Conservation (phyloP, 108 stramenopile species). For the Hondaea fermentalgiana region DNA sequence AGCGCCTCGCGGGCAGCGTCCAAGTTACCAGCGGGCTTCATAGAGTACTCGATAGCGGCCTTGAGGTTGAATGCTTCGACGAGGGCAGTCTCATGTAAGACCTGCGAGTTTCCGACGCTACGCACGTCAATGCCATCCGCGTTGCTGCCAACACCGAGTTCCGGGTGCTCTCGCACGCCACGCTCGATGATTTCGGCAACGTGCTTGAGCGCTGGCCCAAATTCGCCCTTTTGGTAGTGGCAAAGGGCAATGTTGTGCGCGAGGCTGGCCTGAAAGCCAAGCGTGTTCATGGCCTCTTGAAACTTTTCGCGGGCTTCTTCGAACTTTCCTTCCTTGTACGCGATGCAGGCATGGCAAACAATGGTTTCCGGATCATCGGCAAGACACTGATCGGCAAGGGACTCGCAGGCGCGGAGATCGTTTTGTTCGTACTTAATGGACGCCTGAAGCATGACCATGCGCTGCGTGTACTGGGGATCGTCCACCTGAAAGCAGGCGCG, state of each 20-base stretch:
- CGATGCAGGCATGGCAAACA: slow-evolving; percentile 56
- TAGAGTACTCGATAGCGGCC: slow-evolving; percentile 62
- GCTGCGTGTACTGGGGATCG: slow-evolving; percentile 47
- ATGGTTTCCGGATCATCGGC: slow-evolving; percentile 66
- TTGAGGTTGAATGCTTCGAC: slow-evolving; percentile 76
- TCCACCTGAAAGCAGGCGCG: slow-evolving; percentile 38
- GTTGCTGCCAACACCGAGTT: slow-evolving; percentile 50
- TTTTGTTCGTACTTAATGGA: slow-evolving; percentile 66
- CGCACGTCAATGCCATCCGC: slow-evolving; percentile 56
- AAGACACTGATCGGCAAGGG: slow-evolving; percentile 54
- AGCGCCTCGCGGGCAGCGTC: slow-evolving; percentile 60
- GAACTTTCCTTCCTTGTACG: slow-evolving; percentile 64
- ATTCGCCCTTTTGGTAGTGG: slow-evolving; percentile 50
- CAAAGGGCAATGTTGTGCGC: slow-evolving; percentile 77
- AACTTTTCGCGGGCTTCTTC: slow-evolving; percentile 58
- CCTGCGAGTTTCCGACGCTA: slow-evolving; percentile 49
- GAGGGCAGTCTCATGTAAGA: slow-evolving; percentile 47
- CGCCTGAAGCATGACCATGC: slow-evolving; percentile 58
- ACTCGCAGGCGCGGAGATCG: slow-evolving; percentile 52
- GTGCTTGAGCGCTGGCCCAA: slow-evolving; percentile 50
- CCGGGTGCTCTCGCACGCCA: slow-evolving; percentile 59
- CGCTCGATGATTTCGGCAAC: slow-evolving; percentile 61
- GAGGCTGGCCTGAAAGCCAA: slow-evolving; percentile 64
- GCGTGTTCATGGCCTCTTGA: slow-evolving; percentile 53
- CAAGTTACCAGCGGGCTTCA: slow-evolving; percentile 31